Base-by-base conservation (phyloP, 169 alveolate genomes). In the Sarcocystis neurona region DNA sequence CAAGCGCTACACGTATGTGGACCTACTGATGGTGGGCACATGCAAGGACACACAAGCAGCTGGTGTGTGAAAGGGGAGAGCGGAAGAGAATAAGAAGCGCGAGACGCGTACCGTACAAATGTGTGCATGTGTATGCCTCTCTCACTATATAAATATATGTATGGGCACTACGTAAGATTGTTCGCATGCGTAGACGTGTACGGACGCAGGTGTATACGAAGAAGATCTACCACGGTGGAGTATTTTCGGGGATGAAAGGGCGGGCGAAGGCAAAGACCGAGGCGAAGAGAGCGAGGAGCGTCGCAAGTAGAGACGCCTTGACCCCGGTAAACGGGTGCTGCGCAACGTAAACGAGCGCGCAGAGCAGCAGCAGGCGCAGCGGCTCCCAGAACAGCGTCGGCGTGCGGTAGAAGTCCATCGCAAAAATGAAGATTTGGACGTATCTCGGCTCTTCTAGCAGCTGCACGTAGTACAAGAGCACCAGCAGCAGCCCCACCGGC, bases 201-300 rank as follows among this genome's bases (percentile, higher is more conserved):
- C n/a, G 18, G n/a, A 2, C 2, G 4, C 30, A 2, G 70, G 70
- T 27, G 23, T 2, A 5, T n/a, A n/a, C 4, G 18, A 10, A 12
- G 30, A 32, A 6, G 23, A 5, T 2, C 1, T 63, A 63, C 75
- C 75, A 63, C 46, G 75, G 41, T 10, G 34, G 43, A 4, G 18
- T 15, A 1, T 37, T 27, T n/a, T 63, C 75, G 44, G 10, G 18
- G 34, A 15, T 41, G 75, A 30, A 63, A 43, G 75, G 75, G 6
- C 75, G 75, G 6, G 75, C 75, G 44, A 63, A 20, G 8, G 75
- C 75, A n/a, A 63, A 63, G 43, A 63, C 41, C 46, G 41, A 2
- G 75, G 44, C 75, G 75, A 12, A 63, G 75, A 63, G 75, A n/a
- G 75, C 34, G 75, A 63, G 75, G 75, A 63, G 75, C 4, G 32